Evolutionary conservation across 352 stramenopile species (phyloP).

Genomic region (Phytophthora melonis): DNA sequence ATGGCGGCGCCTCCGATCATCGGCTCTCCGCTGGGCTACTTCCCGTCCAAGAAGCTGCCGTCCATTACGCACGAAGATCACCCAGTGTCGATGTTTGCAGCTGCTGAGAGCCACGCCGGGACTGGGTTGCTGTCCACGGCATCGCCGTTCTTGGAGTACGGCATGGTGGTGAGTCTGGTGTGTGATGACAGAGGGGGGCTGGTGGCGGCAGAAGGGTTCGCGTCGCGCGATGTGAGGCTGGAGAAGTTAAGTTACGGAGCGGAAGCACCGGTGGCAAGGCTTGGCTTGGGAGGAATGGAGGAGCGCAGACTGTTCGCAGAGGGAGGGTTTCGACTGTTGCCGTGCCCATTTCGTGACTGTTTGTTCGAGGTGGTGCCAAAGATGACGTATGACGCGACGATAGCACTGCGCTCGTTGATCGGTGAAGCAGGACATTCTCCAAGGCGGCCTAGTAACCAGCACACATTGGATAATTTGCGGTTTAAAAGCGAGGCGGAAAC

Average conservation of each 20-base stretch:
- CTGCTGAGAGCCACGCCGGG: constrained; percentile 30
- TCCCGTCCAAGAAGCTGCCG: constrained; percentile 51
- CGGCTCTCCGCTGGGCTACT: constrained; percentile 57
- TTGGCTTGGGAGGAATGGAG: constrained; percentile 58
- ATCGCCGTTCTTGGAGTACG: constrained; percentile 71
- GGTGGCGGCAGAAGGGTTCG: constrained; percentile 66
- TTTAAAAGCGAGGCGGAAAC: constrained; percentile 79
- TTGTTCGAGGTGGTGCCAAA: constrained; percentile 80
- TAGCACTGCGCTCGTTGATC: constrained; percentile 43
- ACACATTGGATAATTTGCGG: constrained; percentile 56
- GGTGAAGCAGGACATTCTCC: constrained; percentile 14
- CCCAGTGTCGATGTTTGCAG: constrained; percentile 46
- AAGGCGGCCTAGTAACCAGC: constrained; percentile 25
- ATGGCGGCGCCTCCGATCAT: constrained; percentile 36
- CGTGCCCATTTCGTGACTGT: constrained; percentile 70
- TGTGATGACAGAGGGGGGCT: constrained; percentile 67
- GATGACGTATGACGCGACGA: constrained; percentile 78
- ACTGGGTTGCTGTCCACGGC: constrained; percentile 20
- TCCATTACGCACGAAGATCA: constrained; percentile 43
- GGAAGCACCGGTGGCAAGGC: constrained; percentile 36
- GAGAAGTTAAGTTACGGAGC: constrained; percentile 55
- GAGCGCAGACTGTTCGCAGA: constrained; percentile 51
- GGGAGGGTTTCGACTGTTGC: constrained; percentile 48
- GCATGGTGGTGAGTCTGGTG: constrained; percentile 71
- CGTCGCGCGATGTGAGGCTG: constrained; percentile 61